A percentile compares a stretch with the other conserved stretches of the same genome.
These are phyloP conservation scores for Plasmodium knowlesi DNA, from an alignment of 169 alveolate genomes.

Conservation along the genomic window DNA sequence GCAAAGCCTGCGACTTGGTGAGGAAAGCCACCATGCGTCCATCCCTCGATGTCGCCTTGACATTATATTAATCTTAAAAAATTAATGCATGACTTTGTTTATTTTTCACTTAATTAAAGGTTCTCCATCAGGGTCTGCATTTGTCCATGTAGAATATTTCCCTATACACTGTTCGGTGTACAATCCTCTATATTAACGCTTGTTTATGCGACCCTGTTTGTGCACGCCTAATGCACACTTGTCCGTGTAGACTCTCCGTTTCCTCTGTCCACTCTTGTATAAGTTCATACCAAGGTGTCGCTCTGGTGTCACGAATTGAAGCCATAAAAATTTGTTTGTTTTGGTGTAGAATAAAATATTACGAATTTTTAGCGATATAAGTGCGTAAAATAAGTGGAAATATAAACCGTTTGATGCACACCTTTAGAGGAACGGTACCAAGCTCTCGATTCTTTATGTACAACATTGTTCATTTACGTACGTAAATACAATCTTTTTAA, in stretches of 20 bases:
- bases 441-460: not conserved
- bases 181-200: not conserved
- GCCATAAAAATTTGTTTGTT: not conserved
- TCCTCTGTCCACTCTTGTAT: not conserved
- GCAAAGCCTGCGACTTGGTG: not conserved
- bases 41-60: not conserved
- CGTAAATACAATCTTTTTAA: not conserved
- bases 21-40: not conserved
- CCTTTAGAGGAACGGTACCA: not conserved
- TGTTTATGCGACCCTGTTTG: not conserved
- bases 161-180: not conserved
- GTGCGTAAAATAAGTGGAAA: not conserved
- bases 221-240: not conserved
- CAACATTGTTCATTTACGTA: not conserved
- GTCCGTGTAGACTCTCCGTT: not conserved
- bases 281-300: not conserved
- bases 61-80: conserved; percentile 15
- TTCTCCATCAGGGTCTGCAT: not conserved
- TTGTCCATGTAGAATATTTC: not conserved
- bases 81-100: conserved; percentile 7
- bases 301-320: not conserved
- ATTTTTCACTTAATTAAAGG: conserved; percentile 9
- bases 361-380: not conserved
- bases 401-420: not conserved
- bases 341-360: not conserved